Conservation (phyloP, 2,329 filamentous ascomycete species). For the Penicillium sp. region DNA sequence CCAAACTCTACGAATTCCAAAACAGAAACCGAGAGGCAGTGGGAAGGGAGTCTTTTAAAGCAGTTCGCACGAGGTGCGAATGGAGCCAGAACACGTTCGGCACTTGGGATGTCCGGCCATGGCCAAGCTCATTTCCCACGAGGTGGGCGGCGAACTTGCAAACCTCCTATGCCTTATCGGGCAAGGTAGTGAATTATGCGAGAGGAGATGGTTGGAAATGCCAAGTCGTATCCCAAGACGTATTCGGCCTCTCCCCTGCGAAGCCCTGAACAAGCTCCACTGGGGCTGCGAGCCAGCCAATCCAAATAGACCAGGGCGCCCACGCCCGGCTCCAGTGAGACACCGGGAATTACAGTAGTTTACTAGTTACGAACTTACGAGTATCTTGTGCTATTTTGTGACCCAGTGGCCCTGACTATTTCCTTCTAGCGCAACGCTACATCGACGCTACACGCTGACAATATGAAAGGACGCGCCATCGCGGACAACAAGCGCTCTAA, state of each 20-base stretch:
- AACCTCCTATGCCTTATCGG: not conserved
- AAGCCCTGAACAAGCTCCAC: constrained; percentile 13
- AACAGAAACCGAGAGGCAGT: not conserved
- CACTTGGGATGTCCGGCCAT: not conserved
- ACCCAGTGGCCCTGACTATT: not conserved
- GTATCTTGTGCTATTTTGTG: not conserved
- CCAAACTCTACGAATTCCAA: not conserved
- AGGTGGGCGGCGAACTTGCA: not conserved
- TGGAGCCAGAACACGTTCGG: not conserved
- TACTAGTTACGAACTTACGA: too few species aligned
- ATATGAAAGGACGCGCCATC: not conserved
- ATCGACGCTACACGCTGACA: not conserved
- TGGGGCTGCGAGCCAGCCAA: not conserved
- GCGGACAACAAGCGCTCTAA: not conserved
- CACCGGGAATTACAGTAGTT: not conserved
- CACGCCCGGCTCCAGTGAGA: not conserved
- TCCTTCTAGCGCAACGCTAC: not conserved
- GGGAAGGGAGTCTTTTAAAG: constrained; percentile 5
- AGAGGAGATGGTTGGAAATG: not conserved
- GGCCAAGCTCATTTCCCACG: constrained; percentile 7
- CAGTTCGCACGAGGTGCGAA: not conserved
- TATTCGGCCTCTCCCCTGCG: not conserved
- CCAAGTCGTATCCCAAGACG: too few species aligned
- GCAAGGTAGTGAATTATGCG: not conserved
- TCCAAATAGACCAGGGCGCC: not conserved